phyloP scores from a whole-genome alignment of 2,329 filamentous ascomycete genomes.

The Seiridium cupressi region DNA sequence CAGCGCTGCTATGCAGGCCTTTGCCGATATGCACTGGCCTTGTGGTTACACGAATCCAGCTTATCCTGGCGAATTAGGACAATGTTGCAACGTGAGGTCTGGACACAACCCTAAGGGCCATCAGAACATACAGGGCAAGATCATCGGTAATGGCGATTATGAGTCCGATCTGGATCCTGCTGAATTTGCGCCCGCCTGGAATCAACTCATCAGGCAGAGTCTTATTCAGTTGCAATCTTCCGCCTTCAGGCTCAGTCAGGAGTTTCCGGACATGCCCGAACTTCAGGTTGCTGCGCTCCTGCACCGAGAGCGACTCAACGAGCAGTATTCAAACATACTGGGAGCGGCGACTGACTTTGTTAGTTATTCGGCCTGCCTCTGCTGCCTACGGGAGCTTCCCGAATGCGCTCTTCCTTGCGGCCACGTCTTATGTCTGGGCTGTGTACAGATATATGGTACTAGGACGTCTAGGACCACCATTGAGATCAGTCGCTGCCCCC shows the following conservation, averaged over 20 bases:
- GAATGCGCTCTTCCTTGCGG: constrained; percentile 29
- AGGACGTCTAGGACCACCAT: constrained; percentile 29
- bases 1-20: constrained; percentile 25
- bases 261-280: constrained; percentile 24
- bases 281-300: constrained; percentile 26
- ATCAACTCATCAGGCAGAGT: constrained; percentile 23
- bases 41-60: constrained; percentile 23
- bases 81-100: constrained; percentile 28
- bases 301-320: constrained; percentile 27
- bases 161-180: constrained; percentile 23
- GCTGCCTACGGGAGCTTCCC: constrained; percentile 28
- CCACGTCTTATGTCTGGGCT: constrained; percentile 27
- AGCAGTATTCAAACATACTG: constrained; percentile 27
- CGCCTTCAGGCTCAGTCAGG: constrained; percentile 23
- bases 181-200: constrained; percentile 24
- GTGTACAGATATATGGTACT: constrained; percentile 26
- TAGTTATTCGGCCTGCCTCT: constrained; percentile 29
- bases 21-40: constrained; percentile 28
- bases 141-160: constrained; percentile 31
- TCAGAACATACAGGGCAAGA: constrained; percentile 29
- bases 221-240: constrained; percentile 25
- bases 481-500: constrained; percentile 27
- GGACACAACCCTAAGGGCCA: constrained; percentile 31
- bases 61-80: constrained; percentile 21
- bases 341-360: constrained; percentile 23